These are phyloP conservation scores for Nigrograna mackinnonii DNA, from an alignment of 2,329 filamentous ascomycete species.

Conservation along the genomic window DNA sequence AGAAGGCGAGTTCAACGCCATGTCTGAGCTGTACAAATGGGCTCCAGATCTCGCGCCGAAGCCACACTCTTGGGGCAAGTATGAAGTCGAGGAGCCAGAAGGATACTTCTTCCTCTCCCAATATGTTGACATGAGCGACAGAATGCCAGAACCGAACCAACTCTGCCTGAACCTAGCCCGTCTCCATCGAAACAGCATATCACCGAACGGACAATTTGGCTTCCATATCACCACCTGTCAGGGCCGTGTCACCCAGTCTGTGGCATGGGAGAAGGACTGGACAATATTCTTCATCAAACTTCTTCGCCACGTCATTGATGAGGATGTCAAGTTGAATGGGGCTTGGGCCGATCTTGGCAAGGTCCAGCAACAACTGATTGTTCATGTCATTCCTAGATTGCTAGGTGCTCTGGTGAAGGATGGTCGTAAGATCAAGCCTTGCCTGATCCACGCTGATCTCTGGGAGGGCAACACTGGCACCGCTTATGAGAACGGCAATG, in stretches of 20 bases:
- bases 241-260: constrained; percentile 18
- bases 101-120: constrained; percentile 30
- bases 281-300: constrained; percentile 13
- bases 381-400: constrained; percentile 9
- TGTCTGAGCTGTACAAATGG: constrained; percentile 4
- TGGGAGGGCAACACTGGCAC: constrained; percentile 30
- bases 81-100: constrained; percentile 33
- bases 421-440: constrained; percentile 8
- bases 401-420: constrained; percentile 5
- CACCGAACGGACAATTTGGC: constrained; percentile 31
- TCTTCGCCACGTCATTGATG: constrained; percentile 4
- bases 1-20: constrained; percentile 4
- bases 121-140: constrained; percentile 23
- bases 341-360: constrained; percentile 15
- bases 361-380: constrained; percentile 6
- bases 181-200: constrained; percentile 21
- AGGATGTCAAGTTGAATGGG: not conserved
- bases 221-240: constrained; percentile 30
- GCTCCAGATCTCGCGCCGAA: constrained; percentile 11
- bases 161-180: constrained; percentile 21
- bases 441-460: constrained; percentile 20
- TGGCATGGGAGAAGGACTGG: constrained; percentile 16
- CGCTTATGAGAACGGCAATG: not conserved
- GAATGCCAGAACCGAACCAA: constrained; percentile 15
- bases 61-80: constrained; percentile 15